These are phyloP conservation scores for Aspergillus oerlinghausenensis DNA, from an alignment of 2,329 filamentous ascomycete genomes.

Conservation along the genomic window DNA sequence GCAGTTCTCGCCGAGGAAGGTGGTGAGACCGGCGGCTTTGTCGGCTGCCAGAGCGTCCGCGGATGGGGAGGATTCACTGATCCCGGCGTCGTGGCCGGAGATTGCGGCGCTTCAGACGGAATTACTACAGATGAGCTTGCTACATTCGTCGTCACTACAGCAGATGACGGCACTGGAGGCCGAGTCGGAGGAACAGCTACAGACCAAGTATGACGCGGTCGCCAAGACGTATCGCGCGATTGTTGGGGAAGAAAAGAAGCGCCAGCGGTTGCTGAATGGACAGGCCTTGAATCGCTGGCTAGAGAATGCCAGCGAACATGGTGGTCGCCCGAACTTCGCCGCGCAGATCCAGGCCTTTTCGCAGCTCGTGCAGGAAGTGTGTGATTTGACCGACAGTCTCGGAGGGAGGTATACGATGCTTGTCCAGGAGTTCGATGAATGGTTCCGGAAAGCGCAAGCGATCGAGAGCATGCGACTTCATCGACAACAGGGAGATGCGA, in stretches of 20 bases:
- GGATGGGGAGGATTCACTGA: conserved; percentile 16
- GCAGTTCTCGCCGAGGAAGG: conserved; percentile 37
- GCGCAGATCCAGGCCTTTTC: conserved; percentile 38
- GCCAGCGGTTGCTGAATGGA: conserved; percentile 30
- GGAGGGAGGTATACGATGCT: conserved; percentile 27
- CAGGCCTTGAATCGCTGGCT: conserved; percentile 33
- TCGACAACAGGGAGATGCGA: conserved; percentile 5
- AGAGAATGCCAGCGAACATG: conserved; percentile 26
- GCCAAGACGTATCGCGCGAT: conserved; percentile 30
- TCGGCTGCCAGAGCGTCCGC: conserved; percentile 11
- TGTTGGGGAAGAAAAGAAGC: conserved; percentile 28
- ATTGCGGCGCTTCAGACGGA: conserved; percentile 38
- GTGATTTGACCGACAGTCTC: conserved; percentile 24
- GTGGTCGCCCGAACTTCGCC: conserved; percentile 25
- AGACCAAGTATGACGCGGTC: conserved; percentile 32
- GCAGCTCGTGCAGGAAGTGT: conserved; percentile 35
- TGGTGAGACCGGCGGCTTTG: conserved; percentile 18
- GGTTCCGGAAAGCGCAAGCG: conserved; percentile 27
- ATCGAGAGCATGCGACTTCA: conserved; percentile 19
- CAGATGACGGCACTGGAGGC: conserved; percentile 28
- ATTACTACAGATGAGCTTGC: conserved; percentile 40
- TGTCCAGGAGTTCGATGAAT: conserved; percentile 32
- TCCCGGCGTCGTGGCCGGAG: conserved; percentile 31
- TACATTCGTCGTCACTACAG: conserved; percentile 30
- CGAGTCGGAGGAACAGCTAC: conserved; percentile 26